Base-by-base conservation (phyloP, 768 basidiomycete species). In the Megacollybia marginata region DNA sequence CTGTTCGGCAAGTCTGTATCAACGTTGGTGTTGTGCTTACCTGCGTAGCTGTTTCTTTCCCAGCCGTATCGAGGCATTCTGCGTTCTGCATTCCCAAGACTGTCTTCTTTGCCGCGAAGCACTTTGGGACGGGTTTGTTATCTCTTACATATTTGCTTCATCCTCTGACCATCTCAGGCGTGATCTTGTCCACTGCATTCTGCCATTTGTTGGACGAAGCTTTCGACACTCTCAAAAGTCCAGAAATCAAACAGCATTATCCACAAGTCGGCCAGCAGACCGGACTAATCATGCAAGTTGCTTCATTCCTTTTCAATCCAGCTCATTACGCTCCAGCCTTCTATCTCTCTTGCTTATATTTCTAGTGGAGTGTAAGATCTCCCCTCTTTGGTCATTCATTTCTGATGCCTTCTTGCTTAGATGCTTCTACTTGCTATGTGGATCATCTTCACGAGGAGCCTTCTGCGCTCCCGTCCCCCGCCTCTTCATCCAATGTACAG, bases 41-140 rank as follows among this genome's bases (percentile, higher is more conserved):
- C 35, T 15, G 35, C 38, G 33, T 34, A 76, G 88, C 88, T n/a
- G 82, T 80, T 1, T 84, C 84, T 0, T 85, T 91, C 53, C 88
- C 89, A 0, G 68, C 78, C 1, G 50, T 88, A 20, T 85, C 87
- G 0, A 78, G 75, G 50, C 71, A 71, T 1, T 58, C 74, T 12
- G 69, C 71, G 6, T 57, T 89, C 18, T 73, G 74, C 47, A 81
- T 88, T 55, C 87, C 86, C 1, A 73, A 74, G 19, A 67, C 86
- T 13, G 57, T 84, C 15, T 91, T 92, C 61, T 91, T 92, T 64
- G 70, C 88, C n/a, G 88, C 85, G 35, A 92, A 90, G 58, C 89
- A 92, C 60, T 90, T 91, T 56, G 89, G 89, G 33, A 91, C 89
- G 12, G 80, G 82, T 79, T 38, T 19, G 60, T 44, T 4, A 47